phyloP scores from a whole-genome alignment of 495 filamentous ascomycete genomes.

The Daldinia concentrica region DNA sequence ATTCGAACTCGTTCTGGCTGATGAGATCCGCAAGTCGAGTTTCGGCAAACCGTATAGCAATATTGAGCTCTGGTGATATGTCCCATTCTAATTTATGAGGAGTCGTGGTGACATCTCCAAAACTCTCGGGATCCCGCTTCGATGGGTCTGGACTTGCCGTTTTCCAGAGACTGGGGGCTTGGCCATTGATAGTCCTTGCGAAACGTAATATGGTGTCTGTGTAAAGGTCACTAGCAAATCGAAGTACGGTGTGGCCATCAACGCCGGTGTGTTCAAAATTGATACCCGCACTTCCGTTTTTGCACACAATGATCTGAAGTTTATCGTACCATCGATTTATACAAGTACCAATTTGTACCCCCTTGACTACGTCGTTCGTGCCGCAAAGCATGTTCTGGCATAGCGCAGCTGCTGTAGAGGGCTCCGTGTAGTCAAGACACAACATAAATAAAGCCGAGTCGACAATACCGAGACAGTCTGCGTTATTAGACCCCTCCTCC shows the following conservation, averaged over 20 bases:
- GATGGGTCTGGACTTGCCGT: slow-evolving; percentile 90
- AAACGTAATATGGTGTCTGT: slow-evolving; percentile 98
- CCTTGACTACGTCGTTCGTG: slow-evolving; percentile 87
- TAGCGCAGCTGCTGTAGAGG: slow-evolving; percentile 76
- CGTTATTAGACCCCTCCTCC: slow-evolving; percentile 89
- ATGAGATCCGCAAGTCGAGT: slow-evolving; percentile 94
- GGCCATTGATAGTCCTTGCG: slow-evolving; percentile 93
- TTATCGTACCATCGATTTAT: slow-evolving; percentile 99
- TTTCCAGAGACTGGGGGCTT: slow-evolving; percentile 91
- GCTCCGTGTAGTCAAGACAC: slow-evolving; percentile 92
- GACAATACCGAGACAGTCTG: slow-evolving; percentile 91
- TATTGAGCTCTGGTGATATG: slow-evolving; percentile 90
- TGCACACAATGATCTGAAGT: slow-evolving; percentile 98
- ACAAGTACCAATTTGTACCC: slow-evolving; percentile 96
- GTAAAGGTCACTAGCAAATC: slow-evolving; percentile 95
- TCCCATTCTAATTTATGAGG: slow-evolving; percentile 98
- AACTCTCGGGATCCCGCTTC: slow-evolving; percentile 91
- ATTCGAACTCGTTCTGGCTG: slow-evolving; percentile 94
- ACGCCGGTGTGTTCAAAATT: slow-evolving; percentile 99
- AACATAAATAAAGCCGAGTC: slow-evolving; percentile 93
- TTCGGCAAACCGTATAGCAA: slow-evolving; percentile 93
- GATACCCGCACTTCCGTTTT: slow-evolving; percentile 97
- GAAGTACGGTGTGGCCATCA: slow-evolving; percentile 95
- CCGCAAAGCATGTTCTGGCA: slow-evolving; percentile 99
- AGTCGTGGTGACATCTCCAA: slow-evolving; percentile 93